Conservation (phyloP, 2,329 filamentous ascomycete species). For the Colletotrichum paranaense region DNA sequence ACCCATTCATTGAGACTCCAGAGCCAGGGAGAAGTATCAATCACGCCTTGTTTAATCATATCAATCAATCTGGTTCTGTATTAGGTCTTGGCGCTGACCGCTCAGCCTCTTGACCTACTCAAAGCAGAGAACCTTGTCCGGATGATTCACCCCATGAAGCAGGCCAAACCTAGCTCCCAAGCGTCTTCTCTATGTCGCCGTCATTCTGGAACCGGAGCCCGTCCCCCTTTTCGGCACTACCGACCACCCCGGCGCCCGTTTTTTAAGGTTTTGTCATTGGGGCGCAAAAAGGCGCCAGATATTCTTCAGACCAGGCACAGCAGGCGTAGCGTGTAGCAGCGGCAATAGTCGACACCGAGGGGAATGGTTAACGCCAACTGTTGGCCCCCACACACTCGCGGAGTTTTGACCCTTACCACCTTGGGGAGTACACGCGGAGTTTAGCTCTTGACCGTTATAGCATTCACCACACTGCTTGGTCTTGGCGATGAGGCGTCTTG, state of each 20-base stretch:
- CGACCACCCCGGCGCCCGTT: constrained; percentile 19
- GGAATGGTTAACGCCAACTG: neutral
- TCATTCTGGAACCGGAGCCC: constrained; percentile 19
- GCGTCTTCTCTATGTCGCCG: neutral
- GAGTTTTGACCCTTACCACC: neutral
- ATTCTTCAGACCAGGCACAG: neutral
- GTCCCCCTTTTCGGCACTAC: constrained; percentile 28
- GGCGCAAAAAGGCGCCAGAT: constrained; percentile 15
- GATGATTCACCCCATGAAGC: constrained; percentile 17
- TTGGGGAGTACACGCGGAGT: neutral
- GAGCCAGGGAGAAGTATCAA: neutral
- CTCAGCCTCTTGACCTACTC: constrained; percentile 26
- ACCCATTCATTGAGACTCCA: too few species aligned
- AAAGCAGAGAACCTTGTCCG: constrained; percentile 19
- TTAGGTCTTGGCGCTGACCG: constrained; percentile 16
- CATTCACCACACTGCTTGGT: neutral
- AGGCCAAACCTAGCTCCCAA: constrained; percentile 8
- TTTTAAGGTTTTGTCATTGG: constrained; percentile 25
- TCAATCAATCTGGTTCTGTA: constrained; percentile 30
- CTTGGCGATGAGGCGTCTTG: constrained; percentile 20
- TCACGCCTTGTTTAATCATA: constrained; percentile 20
- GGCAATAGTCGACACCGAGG: too few species aligned
- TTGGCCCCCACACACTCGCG: neutral
- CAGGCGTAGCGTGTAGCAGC: neutral
- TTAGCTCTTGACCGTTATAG: neutral